Evolutionary conservation across 495 filamentous ascomycete species (phyloP), one percentile per base, ranked within the genome.

Genomic region (Bryoglossum gracile): DNA sequence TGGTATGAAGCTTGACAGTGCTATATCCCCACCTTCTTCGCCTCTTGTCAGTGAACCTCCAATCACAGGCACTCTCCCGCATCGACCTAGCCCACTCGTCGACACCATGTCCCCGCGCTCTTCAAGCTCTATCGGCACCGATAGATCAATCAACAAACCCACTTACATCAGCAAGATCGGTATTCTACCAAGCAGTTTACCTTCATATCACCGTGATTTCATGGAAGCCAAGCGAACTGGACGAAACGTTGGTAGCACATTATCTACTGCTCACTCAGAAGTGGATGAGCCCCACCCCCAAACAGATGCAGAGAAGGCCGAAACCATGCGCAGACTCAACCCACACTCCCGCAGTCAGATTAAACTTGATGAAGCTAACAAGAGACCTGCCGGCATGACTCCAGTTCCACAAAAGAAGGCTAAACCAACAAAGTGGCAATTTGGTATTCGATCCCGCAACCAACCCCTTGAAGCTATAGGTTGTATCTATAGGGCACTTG

Each of bases 391-490:
- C 40, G 71, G 71, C 3, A 77, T 78, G 53, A 78, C 79, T 10
- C 75, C 80, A 6, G 73, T 78, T 19, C 67, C 80, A 37, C 64
- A 68, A 21, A 90, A 85, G 62, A 86, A 82, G 64, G 68, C 64
- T 22, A 77, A 77, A 45, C 78, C 81, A 2, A 86, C 88, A 1
- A 85, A 87, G 50, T 98, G 92, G 92, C 94, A 97, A 65, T 98
- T 97, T 61, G 92, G 92, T 24, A 98, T 98, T 50, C 80, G 92
- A 1, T 91, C 86, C 18, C 76, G 94, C 24, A 98, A 96, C 63
- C 86, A 87, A 18, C 92, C 94, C 0, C 82, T 90, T 23, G 92
- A 98, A 58, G 92, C 92, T 0, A 84, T 98, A 61, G 66, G 89
- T 8, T 95, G 92, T 61, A 86, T 98, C 41, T 97, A 95, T 71